phyloP scores from a whole-genome alignment of 306 rosid genomes.

The Vicia faba region DNA sequence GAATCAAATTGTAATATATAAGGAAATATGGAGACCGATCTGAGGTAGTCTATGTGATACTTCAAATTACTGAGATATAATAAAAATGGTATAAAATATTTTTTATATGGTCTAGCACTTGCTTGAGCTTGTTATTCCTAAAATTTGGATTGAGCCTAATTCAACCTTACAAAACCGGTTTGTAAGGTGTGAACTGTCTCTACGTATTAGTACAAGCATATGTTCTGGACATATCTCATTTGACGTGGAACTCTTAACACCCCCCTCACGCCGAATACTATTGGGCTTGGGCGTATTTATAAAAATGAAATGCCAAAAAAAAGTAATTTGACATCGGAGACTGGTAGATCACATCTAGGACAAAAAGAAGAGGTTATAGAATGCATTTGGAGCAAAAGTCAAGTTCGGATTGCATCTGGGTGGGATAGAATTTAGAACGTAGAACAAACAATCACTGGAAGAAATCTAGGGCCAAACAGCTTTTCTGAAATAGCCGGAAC shows the following conservation, averaged over 20 bases:
- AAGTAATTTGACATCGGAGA: background rate
- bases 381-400: slow-evolving; percentile 7
- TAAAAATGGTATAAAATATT: background rate
- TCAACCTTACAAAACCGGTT: no score
- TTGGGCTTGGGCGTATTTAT: background rate
- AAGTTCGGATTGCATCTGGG: background rate
- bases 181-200: no score
- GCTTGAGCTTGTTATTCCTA: background rate
- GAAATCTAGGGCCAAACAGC: background rate
- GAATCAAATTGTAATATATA: background rate
- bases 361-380: background rate
- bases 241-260: no score
- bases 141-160: no score
- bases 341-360: background rate
- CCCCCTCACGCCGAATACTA: no score
- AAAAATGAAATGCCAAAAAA: background rate
- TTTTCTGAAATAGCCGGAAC: background rate
- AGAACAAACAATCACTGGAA: background rate
- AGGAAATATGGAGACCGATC: background rate
- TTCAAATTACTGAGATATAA: slow-evolving; percentile 4
- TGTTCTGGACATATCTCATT: no score
- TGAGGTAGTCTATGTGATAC: slow-evolving; percentile 10
- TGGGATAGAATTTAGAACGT: background rate
- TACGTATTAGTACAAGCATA: no score
- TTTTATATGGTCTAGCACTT: slow-evolving; percentile 2